Percentiles rank a stretch among this genome's conserved stretches.
These are phyloP conservation scores for Penicillium canariense DNA, from an alignment of 495 filamentous ascomycete genomes.

Conservation along the genomic window DNA sequence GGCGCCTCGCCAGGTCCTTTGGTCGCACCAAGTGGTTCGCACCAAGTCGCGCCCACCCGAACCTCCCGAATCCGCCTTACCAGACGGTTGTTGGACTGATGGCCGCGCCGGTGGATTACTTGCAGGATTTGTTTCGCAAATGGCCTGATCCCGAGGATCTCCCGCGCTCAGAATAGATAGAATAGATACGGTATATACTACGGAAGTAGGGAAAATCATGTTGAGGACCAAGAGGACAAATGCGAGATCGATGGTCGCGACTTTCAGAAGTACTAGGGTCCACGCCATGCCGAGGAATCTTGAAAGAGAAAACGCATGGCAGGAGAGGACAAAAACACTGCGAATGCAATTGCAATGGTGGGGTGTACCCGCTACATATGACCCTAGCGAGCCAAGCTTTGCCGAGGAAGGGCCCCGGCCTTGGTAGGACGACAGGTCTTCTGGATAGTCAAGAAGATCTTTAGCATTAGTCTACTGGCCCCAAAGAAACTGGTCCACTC, in stretches of 20 bases:
- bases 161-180: background rate
- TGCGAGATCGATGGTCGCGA: background rate
- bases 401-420: too few species aligned
- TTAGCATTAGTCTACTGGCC: too few species aligned
- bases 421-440: too few species aligned
- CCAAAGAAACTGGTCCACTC: too few species aligned
- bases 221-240: background rate
- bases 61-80: constrained; percentile 27
- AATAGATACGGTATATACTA: too few species aligned
- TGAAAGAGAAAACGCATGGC: too few species aligned
- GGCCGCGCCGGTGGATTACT: constrained; percentile 33
- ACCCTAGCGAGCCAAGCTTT: too few species aligned
- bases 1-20: constrained; percentile 50
- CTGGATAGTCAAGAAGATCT: too few species aligned
- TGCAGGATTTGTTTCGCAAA: constrained; percentile 32
- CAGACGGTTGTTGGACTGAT: constrained; percentile 29
- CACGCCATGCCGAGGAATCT: background rate
- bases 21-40: constrained; percentile 60
- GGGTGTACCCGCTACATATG: too few species aligned
- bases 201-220: background rate
- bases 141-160: constrained; percentile 26
- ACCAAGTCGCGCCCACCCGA: constrained; percentile 56
- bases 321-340: too few species aligned
- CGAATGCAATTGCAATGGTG: too few species aligned
- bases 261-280: background rate